Conservation (phyloP, 2,329 filamentous ascomycete genomes). For the Xylaria digitata region DNA sequence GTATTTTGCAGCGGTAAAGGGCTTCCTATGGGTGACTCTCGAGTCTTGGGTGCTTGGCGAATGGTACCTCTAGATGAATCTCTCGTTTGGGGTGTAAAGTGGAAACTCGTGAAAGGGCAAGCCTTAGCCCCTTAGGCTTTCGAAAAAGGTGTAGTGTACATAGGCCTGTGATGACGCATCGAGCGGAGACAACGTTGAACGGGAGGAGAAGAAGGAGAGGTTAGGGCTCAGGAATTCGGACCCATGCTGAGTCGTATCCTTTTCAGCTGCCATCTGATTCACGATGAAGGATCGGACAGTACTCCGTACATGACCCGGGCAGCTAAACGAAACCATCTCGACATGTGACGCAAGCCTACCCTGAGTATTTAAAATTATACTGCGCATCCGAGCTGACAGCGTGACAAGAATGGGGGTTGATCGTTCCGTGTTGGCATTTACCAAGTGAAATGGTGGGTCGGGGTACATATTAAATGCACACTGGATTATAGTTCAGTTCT, state of each 20-base stretch:
- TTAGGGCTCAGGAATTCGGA: neutral
- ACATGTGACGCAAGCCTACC: slow-evolving; percentile 28
- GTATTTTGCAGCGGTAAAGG: neutral
- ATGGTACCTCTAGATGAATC: neutral
- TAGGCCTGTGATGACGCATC: slow-evolving; percentile 2
- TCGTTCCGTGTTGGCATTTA: slow-evolving; percentile 28
- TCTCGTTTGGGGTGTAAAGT: neutral
- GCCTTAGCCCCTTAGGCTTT: neutral
- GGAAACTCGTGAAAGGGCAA: slow-evolving; percentile 2
- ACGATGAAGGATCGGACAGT: slow-evolving; percentile 20
- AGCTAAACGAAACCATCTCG: slow-evolving; percentile 26
- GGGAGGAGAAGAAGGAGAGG: neutral
- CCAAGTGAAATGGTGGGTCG: slow-evolving; percentile 17
- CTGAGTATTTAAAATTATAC: slow-evolving; percentile 17
- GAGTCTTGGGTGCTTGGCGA: slow-evolving; percentile 6
- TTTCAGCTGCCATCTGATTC: slow-evolving; percentile 15
- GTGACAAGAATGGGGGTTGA: slow-evolving; percentile 25
- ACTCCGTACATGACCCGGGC: slow-evolving; percentile 1
- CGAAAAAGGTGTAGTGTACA: neutral
- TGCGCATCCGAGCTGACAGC: slow-evolving; percentile 25
- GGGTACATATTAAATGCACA: slow-evolving; percentile 4
- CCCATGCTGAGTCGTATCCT: slow-evolving; percentile 14
- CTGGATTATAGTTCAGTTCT: too few species aligned
- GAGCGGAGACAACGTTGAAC: neutral
- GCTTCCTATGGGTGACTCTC: neutral